Conservation (phyloP, 768 basidiomycete species). For the Daedaleopsis sinensis region DNA sequence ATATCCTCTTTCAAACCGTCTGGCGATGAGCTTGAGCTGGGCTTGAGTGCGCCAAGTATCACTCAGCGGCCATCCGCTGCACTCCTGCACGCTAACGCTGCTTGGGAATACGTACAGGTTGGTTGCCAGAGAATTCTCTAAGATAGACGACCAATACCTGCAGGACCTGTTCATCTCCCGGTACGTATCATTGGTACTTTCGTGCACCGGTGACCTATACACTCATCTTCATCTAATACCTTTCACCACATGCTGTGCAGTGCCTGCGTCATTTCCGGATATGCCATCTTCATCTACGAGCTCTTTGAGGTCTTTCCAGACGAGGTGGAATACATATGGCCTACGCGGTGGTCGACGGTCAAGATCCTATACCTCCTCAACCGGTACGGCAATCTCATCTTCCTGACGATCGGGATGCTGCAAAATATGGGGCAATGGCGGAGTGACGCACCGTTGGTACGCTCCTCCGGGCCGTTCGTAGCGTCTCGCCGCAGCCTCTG, state of each 20-base stretch:
- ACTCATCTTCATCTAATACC: background rate
- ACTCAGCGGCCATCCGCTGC: too few relatives aligned
- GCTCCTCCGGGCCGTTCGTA: background rate
- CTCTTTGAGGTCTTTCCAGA: constrained; percentile 7
- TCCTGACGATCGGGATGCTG: constrained; percentile 2
- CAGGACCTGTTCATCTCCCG: constrained; percentile 11
- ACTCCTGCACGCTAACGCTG: too few relatives aligned
- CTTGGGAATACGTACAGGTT: background rate
- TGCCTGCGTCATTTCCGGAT: constrained; percentile 9
- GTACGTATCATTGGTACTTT: too few relatives aligned
- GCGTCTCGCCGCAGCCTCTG: background rate
- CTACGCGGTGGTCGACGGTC: constrained; percentile 17
- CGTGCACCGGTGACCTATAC: background rate
- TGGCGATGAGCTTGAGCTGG: too few relatives aligned
- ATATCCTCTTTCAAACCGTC: too few relatives aligned
- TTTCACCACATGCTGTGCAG: background rate
- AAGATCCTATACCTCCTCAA: constrained; percentile 21
- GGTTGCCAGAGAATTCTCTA: constrained; percentile 4
- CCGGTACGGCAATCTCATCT: constrained; percentile 18
- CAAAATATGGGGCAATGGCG: constrained; percentile 16
- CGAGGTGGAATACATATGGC: constrained; percentile 23
- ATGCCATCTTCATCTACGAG: constrained; percentile 16
- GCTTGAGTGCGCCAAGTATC: too few relatives aligned
- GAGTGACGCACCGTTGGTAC: constrained; percentile 1
- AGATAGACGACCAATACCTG: constrained; percentile 11